A percentile compares a stretch with the other conserved stretches of the same genome.
Conservation (phyloP, 2,329 filamentous ascomycete species). For the Dothistroma septosporum region DNA sequence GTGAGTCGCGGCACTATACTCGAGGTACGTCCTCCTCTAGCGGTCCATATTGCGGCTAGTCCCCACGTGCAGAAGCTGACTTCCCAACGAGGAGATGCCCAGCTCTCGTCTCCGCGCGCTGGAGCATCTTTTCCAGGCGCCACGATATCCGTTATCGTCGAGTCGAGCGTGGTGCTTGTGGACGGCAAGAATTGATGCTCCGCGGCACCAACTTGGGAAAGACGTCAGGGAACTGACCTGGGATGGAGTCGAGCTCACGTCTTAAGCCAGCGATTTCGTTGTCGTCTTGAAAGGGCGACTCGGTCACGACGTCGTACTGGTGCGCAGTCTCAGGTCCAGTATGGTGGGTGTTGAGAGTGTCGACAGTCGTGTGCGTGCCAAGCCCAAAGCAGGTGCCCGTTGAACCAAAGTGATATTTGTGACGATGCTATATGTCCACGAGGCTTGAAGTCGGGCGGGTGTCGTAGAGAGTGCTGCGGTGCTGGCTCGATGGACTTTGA, state of each 20-base stretch:
- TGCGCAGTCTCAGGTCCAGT: slow-evolving; percentile 13
- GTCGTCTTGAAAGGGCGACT: background rate
- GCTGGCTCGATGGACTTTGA: slow-evolving; percentile 19
- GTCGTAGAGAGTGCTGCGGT: slow-evolving; percentile 17
- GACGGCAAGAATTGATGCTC: background rate
- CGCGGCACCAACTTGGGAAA: background rate
- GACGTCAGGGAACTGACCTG: slow-evolving; percentile 3
- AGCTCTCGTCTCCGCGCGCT: background rate
- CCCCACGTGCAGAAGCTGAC: slow-evolving; percentile 3
- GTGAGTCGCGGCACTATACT: background rate
- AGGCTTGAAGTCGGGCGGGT: slow-evolving; percentile 13
- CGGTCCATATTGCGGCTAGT: slow-evolving; percentile 7
- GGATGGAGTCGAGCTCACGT: background rate
- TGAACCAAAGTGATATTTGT: slow-evolving; percentile 18
- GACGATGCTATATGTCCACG: slow-evolving; percentile 22
- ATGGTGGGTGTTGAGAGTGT: background rate
- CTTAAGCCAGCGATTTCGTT: background rate
- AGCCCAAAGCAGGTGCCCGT: slow-evolving; percentile 16
- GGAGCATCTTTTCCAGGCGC: background rate
- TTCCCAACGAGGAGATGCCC: background rate
- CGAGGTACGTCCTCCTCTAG: background rate
- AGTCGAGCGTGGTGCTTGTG: background rate
- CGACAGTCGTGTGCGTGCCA: slow-evolving; percentile 12
- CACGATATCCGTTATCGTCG: background rate
- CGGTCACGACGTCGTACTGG: slow-evolving; percentile 13